Base-by-base conservation (phyloP, 2,329 filamentous ascomycete species). In the Macrophomina phaseolina region DNA sequence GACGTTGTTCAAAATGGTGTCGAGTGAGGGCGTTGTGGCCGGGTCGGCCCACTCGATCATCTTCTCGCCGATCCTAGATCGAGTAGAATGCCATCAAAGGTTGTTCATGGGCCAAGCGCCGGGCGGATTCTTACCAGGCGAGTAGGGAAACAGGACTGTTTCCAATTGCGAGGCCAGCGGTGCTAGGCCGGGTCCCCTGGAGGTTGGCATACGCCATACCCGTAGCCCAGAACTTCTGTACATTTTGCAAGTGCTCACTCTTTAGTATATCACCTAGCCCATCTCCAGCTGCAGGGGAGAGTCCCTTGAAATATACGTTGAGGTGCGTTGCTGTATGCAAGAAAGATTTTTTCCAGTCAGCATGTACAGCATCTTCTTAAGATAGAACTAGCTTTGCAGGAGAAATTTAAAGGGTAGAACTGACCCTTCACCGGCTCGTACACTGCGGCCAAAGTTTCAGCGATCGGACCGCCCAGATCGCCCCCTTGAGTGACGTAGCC, bases 401-500 rank as follows among this genome's bases (percentile, higher is more conserved):
- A 3, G 3, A 3, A 1, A 23, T 2, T 3, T 23, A 23, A 23
- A 23, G 23, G 23, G 23, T 23, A 23, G 23, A 3, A 49, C 75
- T 71, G 45, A 71, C 71, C 55, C 32, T 61, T 61, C 6, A 48
- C 56, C 3, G 56, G 23, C 2, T 46, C 56, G 28, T 81, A 80
- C 0, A 73, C 74, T 0, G 74, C 76, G 4, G 80, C 81, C 53
- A 87, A 72, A 0, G 79, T 69, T 12, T 84, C 74, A 0, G 80
- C 75, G 4, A 87, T 67, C 32, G 78, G 74, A 51, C 79, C 80
- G 2, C 85, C 84, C 1, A 89, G 77, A 69, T 89, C 87, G 3
- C 87, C 87, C 8, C 87, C 87, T 72, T 88, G 86, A 0, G 80
- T 80, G 7, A 87, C 73, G 68, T 89, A 89, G 0, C 82, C 83